Percentiles rank a stretch among this genome's conserved stretches.
phyloP scores from a whole-genome alignment of 257 asterid species.

The Solanum sitiens region DNA sequence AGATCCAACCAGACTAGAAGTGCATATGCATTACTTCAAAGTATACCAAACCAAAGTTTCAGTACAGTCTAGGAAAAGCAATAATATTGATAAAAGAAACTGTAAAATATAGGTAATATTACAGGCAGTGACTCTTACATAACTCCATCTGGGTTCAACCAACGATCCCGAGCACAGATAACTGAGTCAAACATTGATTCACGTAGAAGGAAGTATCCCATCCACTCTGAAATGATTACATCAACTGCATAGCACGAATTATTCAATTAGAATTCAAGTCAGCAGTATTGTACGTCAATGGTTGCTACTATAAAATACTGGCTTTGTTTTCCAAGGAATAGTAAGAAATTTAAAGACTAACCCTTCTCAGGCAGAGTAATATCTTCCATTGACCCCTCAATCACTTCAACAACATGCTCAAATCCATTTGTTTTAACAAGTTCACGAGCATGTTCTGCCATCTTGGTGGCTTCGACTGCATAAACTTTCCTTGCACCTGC shows the following conservation, averaged over 20 bases:
- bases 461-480: conserved; percentile 98
- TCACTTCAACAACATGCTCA: conserved; percentile 71
- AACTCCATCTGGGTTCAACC: conserved; percentile 87
- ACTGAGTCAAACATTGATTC: conserved; percentile 99
- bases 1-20: neutral
- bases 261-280: conserved; percentile 1
- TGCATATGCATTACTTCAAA: neutral
- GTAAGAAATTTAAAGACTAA: conserved; percentile 1
- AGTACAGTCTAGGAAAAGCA: neutral
- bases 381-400: conserved; percentile 91
- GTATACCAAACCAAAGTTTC: neutral
- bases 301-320: neutral
- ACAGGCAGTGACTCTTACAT: conserved; percentile 44
- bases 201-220: conserved; percentile 96
- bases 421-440: conserved; percentile 73
- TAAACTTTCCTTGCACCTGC: conserved; percentile 98
- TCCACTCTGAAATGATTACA: conserved; percentile 95
- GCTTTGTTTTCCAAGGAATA: neutral
- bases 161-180: conserved; percentile 79
- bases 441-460: conserved; percentile 77
- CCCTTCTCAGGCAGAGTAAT: conserved; percentile 88
- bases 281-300: neutral
- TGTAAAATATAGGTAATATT: neutral
- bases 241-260: conserved; percentile 47
- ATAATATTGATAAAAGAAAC: neutral